phyloP scores from a whole-genome alignment of 2,329 filamentous ascomycete genomes.

The Berkeleyomyces basicola region DNA sequence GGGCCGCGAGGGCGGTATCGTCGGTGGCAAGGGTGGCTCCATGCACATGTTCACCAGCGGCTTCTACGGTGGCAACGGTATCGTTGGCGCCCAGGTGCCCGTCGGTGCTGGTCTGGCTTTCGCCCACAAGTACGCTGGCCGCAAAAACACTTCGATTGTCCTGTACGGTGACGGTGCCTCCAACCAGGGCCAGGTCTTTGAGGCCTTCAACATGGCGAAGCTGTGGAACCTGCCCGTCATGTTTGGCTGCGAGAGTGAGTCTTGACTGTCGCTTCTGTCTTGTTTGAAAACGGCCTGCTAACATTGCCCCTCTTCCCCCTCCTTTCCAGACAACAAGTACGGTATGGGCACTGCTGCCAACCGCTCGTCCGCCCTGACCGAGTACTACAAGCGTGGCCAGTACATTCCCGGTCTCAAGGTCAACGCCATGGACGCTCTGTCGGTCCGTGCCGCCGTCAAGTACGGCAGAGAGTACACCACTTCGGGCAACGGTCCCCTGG shows the following conservation, averaged over 20 bases:
- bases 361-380: constrained; percentile 86
- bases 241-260: constrained; percentile 95
- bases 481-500: constrained; percentile 76
- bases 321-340: constrained; percentile 84
- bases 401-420: constrained; percentile 99
- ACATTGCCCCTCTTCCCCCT: neutral
- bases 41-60: constrained; percentile 99
- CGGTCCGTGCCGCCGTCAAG: constrained; percentile 88
- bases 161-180: constrained; percentile 96
- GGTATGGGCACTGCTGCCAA: constrained; percentile 96
- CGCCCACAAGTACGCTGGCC: constrained; percentile 82
- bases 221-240: constrained; percentile 92
- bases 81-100: constrained; percentile 95
- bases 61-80: constrained; percentile 98
- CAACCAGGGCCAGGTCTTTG: constrained; percentile 99
- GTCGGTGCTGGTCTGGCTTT: constrained; percentile 94
- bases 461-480: constrained; percentile 81
- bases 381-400: constrained; percentile 99
- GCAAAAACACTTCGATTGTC: constrained; percentile 72
- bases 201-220: constrained; percentile 99
- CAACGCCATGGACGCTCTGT: constrained; percentile 98
- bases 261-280: neutral
- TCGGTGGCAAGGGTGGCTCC: constrained; percentile 96
- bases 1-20: constrained; percentile 87
- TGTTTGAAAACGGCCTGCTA: neutral